Evolutionary conservation across 2,329 filamentous ascomycete species (phyloP).

Genomic region (Aspergillus oerlinghausenensis): DNA sequence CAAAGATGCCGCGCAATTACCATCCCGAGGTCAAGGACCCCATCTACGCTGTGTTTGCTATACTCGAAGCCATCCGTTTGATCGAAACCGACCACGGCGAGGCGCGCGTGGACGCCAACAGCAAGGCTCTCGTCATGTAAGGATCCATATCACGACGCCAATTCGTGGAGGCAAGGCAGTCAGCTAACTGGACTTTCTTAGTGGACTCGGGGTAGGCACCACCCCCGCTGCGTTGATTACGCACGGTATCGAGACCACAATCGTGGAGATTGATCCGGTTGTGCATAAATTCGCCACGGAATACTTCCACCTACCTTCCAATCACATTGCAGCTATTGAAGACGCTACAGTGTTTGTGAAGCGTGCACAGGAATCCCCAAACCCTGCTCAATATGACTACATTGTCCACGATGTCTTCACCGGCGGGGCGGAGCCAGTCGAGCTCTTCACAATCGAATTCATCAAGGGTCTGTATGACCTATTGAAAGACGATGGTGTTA

Average conservation of each 20-base stretch:
- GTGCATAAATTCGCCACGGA: constrained; percentile 78
- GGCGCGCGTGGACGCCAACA: constrained; percentile 54
- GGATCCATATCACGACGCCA: constrained; percentile 21
- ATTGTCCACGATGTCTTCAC: constrained; percentile 98
- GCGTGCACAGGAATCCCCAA: constrained; percentile 45
- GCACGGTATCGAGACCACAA: constrained; percentile 86
- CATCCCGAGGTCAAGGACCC: constrained; percentile 66
- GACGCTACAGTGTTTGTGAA: constrained; percentile 71
- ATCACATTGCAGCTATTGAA: constrained; percentile 73
- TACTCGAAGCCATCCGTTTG: constrained; percentile 86
- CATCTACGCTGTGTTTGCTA: constrained; percentile 93
- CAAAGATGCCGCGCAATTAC: constrained; percentile 48
- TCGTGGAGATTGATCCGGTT: constrained; percentile 89
- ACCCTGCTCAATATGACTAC: constrained; percentile 66
- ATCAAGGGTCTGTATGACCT: constrained; percentile 65
- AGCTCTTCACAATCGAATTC: constrained; percentile 85
- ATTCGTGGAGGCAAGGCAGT: not conserved
- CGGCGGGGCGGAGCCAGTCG: constrained; percentile 83
- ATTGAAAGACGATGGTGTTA: constrained; percentile 71
- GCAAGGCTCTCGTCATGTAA: constrained; percentile 81
- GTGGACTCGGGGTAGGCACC: constrained; percentile 87
- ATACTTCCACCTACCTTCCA: constrained; percentile 74
- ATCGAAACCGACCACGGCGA: constrained; percentile 52
- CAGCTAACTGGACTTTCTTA: constrained; percentile 32
- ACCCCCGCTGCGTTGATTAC: constrained; percentile 79